Evolutionary conservation across 2,329 filamentous ascomycete genomes (phyloP).

Genomic region (Stagonosporopsis vannaccii): DNA sequence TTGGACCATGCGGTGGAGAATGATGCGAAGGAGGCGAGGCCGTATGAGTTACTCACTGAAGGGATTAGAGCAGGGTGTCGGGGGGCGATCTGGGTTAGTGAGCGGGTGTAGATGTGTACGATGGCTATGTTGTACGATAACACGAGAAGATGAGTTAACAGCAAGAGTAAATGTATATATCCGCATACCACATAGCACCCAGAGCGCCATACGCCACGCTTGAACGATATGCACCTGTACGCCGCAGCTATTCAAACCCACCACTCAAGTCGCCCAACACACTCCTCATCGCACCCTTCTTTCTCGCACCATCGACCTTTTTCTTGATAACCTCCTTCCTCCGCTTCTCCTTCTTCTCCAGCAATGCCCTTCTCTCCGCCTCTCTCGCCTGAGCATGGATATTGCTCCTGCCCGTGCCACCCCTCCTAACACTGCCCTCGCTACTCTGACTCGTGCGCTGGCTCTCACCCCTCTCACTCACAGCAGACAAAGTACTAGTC

Average conservation of each 20-base stretch:
- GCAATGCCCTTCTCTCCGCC: constrained; percentile 59
- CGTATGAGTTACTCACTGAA: constrained; percentile 87
- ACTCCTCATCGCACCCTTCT: constrained; percentile 39
- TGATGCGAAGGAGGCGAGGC: constrained; percentile 87
- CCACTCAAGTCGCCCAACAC: constrained; percentile 42
- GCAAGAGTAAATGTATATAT: constrained; percentile 1
- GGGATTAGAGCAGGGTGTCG: constrained; percentile 89
- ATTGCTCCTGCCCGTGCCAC: constrained; percentile 65
- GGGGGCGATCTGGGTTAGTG: constrained; percentile 90
- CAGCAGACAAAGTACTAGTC: constrained; percentile 62
- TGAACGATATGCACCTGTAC: background rate
- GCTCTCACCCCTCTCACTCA: constrained; percentile 39
- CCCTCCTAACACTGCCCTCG: constrained; percentile 52
- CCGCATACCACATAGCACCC: background rate
- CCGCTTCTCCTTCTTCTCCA: constrained; percentile 61
- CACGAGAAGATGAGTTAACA: background rate
- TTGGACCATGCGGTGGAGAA: constrained; percentile 93
- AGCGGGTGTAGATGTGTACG: constrained; percentile 63
- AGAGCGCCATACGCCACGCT: constrained; percentile 1
- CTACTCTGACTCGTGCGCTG: constrained; percentile 17
- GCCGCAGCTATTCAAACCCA: constrained; percentile 44
- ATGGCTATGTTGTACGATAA: background rate
- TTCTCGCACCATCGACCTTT: constrained; percentile 47
- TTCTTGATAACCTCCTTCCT: constrained; percentile 58
- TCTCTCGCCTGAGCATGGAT: constrained; percentile 68